These are phyloP conservation scores for Cladobotryum protrusum DNA, from an alignment of 2,329 filamentous ascomycete genomes.

Conservation along the genomic window DNA sequence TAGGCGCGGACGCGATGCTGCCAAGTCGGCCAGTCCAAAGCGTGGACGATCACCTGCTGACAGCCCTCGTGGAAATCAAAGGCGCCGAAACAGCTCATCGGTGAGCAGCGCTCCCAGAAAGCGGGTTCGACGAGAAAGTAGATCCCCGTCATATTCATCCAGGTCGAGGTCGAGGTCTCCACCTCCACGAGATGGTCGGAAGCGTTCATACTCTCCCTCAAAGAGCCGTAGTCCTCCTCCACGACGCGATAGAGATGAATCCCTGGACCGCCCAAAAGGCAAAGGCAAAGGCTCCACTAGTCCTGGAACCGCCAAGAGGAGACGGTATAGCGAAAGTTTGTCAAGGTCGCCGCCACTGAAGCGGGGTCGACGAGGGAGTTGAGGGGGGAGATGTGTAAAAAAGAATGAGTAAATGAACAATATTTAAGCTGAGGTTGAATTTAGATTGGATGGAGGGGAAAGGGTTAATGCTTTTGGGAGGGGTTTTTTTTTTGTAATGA, in stretches of 20 bases:
- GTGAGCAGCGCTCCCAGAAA: conserved; percentile 23
- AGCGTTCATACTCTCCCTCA: conserved; percentile 20
- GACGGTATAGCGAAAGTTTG: conserved; percentile 26
- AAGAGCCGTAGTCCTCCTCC: conserved; percentile 12
- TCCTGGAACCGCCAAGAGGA: conserved; percentile 24
- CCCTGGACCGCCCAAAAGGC: conserved; percentile 5
- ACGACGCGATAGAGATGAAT: conserved; percentile 7
- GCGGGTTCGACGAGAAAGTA: conserved; percentile 18
- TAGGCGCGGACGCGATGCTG: conserved; percentile 12
- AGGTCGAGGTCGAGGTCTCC: conserved; percentile 22
- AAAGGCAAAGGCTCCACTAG: conserved; percentile 18
- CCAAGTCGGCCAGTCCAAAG: conserved; percentile 17
- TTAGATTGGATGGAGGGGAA: neutral
- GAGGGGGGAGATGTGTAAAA: conserved; percentile 1
- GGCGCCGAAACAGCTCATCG: conserved; percentile 30
- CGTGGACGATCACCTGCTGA: conserved; percentile 17
- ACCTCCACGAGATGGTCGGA: conserved; percentile 17
- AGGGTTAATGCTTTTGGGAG: neutral
- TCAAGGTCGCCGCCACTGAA: conserved; percentile 29
- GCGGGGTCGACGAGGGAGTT: conserved; percentile 24
- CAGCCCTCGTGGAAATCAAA: conserved; percentile 13
- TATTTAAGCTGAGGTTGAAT: neutral
- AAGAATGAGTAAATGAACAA: neutral
- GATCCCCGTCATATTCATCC: conserved; percentile 30
- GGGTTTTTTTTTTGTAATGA: neutral